These are phyloP conservation scores for Pisolithus sp. DNA, from an alignment of 768 basidiomycete species.

Conservation along the genomic window DNA sequence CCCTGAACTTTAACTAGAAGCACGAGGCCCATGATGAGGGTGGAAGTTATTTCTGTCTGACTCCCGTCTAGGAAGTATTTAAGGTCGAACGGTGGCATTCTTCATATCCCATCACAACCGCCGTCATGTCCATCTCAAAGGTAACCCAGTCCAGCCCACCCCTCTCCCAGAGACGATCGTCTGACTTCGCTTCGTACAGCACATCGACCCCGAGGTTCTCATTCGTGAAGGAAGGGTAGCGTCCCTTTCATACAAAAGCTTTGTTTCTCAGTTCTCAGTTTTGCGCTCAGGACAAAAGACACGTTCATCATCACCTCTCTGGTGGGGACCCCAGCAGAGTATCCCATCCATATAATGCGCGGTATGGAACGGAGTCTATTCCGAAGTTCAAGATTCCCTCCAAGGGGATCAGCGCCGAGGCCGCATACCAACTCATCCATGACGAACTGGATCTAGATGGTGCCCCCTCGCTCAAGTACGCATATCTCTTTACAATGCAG, in stretches of 20 bases:
- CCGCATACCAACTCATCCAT: constrained; percentile 51
- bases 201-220: constrained; percentile 62
- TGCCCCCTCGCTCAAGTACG: constrained; percentile 45
- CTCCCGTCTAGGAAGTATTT: background rate
- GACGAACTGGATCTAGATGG: constrained; percentile 59
- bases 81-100: background rate
- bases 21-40: too few species aligned
- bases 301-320: constrained; percentile 28
- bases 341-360: constrained; percentile 48
- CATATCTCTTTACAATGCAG: background rate
- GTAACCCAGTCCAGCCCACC: constrained; percentile 20
- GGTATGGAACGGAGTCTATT: constrained; percentile 60
- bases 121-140: constrained; percentile 56
- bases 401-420: constrained; percentile 51
- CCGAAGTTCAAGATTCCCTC: constrained; percentile 64
- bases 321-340: constrained; percentile 27
- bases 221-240: constrained; percentile 49
- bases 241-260: background rate
- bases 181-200: constrained; percentile 32
- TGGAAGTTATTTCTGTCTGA: background rate
- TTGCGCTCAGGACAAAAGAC: constrained; percentile 42
- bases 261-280: background rate
- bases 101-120: constrained; percentile 8
- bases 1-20: too few species aligned
- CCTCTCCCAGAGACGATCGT: background rate